Conservation (phyloP, 2,329 filamentous ascomycete species). For the Didymella sp. region DNA sequence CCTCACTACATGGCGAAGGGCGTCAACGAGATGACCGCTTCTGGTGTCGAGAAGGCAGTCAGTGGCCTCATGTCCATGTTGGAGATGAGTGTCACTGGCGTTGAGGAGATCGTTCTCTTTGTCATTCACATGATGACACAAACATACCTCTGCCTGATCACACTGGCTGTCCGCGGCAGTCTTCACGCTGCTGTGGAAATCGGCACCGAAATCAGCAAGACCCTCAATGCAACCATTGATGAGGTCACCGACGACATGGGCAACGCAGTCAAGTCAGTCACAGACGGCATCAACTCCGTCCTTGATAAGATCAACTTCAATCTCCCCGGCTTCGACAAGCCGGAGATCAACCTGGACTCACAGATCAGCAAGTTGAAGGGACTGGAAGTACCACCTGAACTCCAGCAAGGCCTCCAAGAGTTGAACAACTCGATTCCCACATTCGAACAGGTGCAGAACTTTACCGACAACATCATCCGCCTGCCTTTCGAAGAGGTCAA, state of each 20-base stretch:
- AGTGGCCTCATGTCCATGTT: constrained; percentile 81
- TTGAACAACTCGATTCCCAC: constrained; percentile 82
- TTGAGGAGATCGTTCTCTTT: constrained; percentile 89
- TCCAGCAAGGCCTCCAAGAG: constrained; percentile 72
- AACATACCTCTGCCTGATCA: constrained; percentile 89
- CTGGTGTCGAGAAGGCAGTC: constrained; percentile 80
- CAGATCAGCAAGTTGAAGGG: constrained; percentile 71
- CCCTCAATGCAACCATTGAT: constrained; percentile 69
- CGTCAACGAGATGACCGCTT: constrained; percentile 84
- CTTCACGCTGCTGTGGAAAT: constrained; percentile 72
- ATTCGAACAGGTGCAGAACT: constrained; percentile 83
- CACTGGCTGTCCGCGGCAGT: constrained; percentile 79
- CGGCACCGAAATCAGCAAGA: constrained; percentile 65
- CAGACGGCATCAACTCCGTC: constrained; percentile 49
- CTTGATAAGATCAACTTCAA: constrained; percentile 52
- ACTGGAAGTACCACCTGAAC: constrained; percentile 71
- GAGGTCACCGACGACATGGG: constrained; percentile 60
- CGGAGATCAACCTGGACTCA: constrained; percentile 70
- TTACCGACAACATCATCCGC: constrained; percentile 76
- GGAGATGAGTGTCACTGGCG: constrained; percentile 77
- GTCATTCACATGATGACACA: constrained; percentile 89
- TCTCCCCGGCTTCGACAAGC: constrained; percentile 52
- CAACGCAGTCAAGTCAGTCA: constrained; percentile 45
- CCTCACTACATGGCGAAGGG: constrained; percentile 91
- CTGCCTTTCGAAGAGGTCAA: constrained; percentile 84